phyloP scores from a whole-genome alignment of 2,329 filamentous ascomycete species.

The Trichothecium roseum region DNA sequence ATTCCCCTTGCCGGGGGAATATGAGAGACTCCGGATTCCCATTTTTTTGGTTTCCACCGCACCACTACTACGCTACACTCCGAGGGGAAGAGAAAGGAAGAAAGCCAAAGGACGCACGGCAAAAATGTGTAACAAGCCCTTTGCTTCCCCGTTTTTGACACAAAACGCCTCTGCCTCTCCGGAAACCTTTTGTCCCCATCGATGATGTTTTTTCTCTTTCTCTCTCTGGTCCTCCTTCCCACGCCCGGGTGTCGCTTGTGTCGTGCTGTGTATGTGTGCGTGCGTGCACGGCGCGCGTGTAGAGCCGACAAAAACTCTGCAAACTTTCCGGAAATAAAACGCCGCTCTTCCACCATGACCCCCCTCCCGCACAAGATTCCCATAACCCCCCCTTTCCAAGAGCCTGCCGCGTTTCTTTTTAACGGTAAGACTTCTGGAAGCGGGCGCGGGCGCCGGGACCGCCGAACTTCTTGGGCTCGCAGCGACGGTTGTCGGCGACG shows the following conservation, averaged over 20 bases:
- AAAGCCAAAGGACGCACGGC: too few relatives aligned
- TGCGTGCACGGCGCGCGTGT: too few relatives aligned
- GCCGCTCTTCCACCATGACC: conserved; percentile 17
- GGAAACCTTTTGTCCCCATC: too few relatives aligned
- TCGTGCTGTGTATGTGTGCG: too few relatives aligned
- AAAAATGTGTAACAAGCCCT: too few relatives aligned
- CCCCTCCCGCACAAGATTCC: conserved; percentile 19
- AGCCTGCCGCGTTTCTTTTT: conserved; percentile 30
- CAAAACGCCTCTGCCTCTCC: too few relatives aligned
- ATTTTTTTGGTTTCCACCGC: conserved; percentile 4
- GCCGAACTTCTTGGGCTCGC: conserved; percentile 98
- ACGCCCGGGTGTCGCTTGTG: too few relatives aligned
- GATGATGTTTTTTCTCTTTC: too few relatives aligned
- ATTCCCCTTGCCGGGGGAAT: conserved; percentile 26
- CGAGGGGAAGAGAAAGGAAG: neutral
- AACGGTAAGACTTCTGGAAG: conserved; percentile 99
- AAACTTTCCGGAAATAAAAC: too few relatives aligned
- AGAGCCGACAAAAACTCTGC: too few relatives aligned
- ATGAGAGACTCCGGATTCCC: conserved; percentile 24
- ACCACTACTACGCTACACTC: conserved; percentile 3
- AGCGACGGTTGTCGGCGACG: conserved; percentile 97
- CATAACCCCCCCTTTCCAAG: conserved; percentile 12
- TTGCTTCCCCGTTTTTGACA: too few relatives aligned
- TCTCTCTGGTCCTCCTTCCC: too few relatives aligned
- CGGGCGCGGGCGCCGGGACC: conserved; percentile 89